Evolutionary conservation across 2,329 filamentous ascomycete species (phyloP), one percentile per base, ranked within the genome.

Genomic region (Aspergillus pseudoglaucus): DNA sequence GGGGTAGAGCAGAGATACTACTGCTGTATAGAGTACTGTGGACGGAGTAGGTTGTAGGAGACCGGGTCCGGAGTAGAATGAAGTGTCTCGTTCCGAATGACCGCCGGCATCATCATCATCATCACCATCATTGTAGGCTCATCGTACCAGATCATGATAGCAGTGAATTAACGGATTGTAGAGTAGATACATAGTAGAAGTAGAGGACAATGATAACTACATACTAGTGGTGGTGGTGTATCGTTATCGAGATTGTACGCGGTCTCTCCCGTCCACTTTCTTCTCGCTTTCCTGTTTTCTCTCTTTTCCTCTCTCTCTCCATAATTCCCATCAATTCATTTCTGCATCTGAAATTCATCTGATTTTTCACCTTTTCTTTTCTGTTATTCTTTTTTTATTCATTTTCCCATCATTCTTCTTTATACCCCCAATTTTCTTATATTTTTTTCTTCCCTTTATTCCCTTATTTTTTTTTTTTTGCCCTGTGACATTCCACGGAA

Each of bases 271-370:
- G 25, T 30, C 25, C 25, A 30, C 25, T 12, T 30, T 30, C 9
- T 12, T 25, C 23, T 27, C 9, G 6, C 27, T 44, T 45, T 20
- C 30, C n/a, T 18, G 10, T 44, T 33, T 33, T 27, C 17, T 27
- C 32, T 23, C 42, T 33, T 20, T 45, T 23, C 20, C 22, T 25
- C 18, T 44, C 37, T 45, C 45, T 42, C 39, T 35, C 35, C 42
- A 27, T 44, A 46, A 45, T 47, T 50, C 23, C 42, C 45, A 22
- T 49, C 47, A 33, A 41, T 39, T 44, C 51, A 44, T 42, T 43
- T 38, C 37, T 41, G 37, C 32, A 49, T 59, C 53, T 53, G 50
- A 52, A 53, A 49, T 51, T 47, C 42, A 45, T 45, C 40, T 35
- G 35, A 42, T 20, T 23, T 44, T 47, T 47, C 38, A 44, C 45